Percentiles rank a stretch among this genome's conserved stretches.
Evolutionary conservation across 208 protist genomes (phyloP).

Genomic region (Leptomonas pyrrhocoris): DNA sequence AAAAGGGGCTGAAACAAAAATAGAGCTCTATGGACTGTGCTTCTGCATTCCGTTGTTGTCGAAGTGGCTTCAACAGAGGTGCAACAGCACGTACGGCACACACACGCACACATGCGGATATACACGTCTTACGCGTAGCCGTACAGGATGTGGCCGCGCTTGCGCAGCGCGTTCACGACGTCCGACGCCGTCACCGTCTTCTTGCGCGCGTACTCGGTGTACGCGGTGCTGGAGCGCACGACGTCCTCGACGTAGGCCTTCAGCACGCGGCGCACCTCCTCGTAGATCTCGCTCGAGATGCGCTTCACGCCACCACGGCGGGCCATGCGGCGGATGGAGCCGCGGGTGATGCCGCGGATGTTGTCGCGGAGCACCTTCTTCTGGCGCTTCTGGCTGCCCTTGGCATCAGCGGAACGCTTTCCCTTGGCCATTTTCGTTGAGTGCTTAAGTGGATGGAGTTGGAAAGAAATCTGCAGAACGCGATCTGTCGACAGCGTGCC

Average conservation of each 20-base stretch:
- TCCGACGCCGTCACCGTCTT: conserved; percentile 84
- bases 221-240: conserved; percentile 79
- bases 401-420: neutral
- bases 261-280: conserved; percentile 77
- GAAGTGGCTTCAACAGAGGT: neutral
- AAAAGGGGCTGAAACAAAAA: neutral
- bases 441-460: no score
- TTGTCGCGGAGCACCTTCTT: conserved; percentile 53
- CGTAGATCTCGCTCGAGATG: conserved; percentile 78
- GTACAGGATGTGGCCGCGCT: conserved; percentile 87
- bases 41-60: neutral
- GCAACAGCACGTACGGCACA: neutral
- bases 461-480: no score
- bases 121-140: conserved; percentile 66
- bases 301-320: conserved; percentile 93
- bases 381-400: conserved; percentile 8
- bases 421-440: conserved; percentile 50
- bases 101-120: neutral
- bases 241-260: conserved; percentile 86
- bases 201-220: no score
- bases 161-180: conserved; percentile 89
- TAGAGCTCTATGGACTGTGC: neutral
- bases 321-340: conserved; percentile 89
- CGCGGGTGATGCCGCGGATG: conserved; percentile 85
- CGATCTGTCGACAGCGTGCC: no score